Base-by-base conservation (phyloP, 164 flowering plant species). In the Piper longum region DNA sequence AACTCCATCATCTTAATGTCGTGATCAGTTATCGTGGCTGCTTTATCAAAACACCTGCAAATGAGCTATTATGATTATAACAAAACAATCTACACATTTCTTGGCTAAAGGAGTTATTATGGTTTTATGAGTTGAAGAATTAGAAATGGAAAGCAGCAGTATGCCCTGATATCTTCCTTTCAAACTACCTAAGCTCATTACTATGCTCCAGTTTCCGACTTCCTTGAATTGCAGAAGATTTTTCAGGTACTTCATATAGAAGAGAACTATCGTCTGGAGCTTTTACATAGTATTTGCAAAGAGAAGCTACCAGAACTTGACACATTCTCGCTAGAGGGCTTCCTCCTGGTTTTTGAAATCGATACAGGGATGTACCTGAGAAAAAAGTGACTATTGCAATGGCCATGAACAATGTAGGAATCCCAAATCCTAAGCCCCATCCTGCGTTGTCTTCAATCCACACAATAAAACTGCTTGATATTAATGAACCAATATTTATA, bases 341-440 rank as follows among this genome's bases (percentile, higher is more conserved):
- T 64, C 97, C 97, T 56, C 97, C 90, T 8, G 97, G 97, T 70
- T 72, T 86, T 76, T 89, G 95, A 74, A 84, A 87, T 71, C 97
- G 83, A 65, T 89, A 89, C 12, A 87, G 83, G 14, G 78, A 74
- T 40, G 95, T 89, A 43, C 97, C 97, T 7, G 78, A 56, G 59
- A 87, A 84, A 73, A 89, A 87, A 70, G 86, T 83, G 14, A 62
- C 83, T 64, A 87, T 83, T 17, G 97, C 91, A 68, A 87, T 19
- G 43, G 77, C 90, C 95, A 89, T 89, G 64, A 82, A 84, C 41
- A 87, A 41, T 26, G 97, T 86, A 59, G 97, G 95, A 72, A 87
- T 89, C 62, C 91, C 95, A 75, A 89, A 89, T 14, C 97, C 95
- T 54, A 87, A 73, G 59, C 92, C 95, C 97, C 97, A 89, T 11